Conservation (phyloP, 495 filamentous ascomycete genomes). For the Sordaria brevicollis region DNA sequence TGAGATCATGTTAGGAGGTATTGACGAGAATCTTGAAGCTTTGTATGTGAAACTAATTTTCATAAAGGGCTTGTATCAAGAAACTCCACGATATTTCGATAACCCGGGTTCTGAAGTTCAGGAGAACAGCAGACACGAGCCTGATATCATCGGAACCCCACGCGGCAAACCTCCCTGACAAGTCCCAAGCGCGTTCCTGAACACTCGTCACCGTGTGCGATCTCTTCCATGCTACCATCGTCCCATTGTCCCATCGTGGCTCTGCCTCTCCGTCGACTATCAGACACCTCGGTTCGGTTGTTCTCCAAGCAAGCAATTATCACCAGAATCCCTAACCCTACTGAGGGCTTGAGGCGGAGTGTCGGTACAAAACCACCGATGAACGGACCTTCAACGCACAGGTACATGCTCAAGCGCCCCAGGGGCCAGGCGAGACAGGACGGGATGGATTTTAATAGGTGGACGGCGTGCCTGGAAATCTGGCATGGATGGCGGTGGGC, state of each 20-base stretch:
- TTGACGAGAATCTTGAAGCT: background rate
- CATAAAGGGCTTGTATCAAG: background rate
- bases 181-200: background rate
- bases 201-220: background rate
- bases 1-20: background rate
- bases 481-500: too few species aligned
- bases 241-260: too few species aligned
- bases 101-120: background rate
- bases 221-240: background rate
- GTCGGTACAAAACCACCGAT: background rate
- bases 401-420: background rate
- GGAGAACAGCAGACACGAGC: background rate
- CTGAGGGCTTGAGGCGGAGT: too few species aligned
- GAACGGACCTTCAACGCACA: background rate
- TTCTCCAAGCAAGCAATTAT: background rate
- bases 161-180: background rate
- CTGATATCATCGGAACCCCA: background rate
- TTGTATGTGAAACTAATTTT: background rate
- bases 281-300: background rate
- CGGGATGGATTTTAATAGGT: too few species aligned
- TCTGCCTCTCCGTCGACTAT: too few species aligned
- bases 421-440: too few species aligned
- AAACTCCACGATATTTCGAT: background rate
- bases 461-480: too few species aligned
- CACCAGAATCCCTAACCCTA: background rate